Base-by-base conservation (phyloP, 202 grass and related monocot species). In the Bolboschoenoplectus hybrid region DNA sequence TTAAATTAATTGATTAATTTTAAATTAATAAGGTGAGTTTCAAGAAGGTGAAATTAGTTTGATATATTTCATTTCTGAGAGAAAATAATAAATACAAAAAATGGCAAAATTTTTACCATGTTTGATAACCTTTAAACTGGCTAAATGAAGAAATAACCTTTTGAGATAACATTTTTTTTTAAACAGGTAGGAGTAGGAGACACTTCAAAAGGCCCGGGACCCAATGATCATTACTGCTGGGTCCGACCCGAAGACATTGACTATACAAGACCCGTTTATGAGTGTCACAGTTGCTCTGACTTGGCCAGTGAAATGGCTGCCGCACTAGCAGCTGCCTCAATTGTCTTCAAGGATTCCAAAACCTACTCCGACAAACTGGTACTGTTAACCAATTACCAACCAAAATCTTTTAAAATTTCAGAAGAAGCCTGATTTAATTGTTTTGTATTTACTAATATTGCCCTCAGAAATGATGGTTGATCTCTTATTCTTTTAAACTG, bases 191-290 rank as follows among this genome's bases (percentile, higher is more conserved):
- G 94, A 46, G 0, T 19, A 85, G 94, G 94, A 66, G 94, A 97
- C 70, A 97, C 94, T 80, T 97, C 94, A 34, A 97, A 93, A 87
- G 94, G 91, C 7, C 8, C 85, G 46, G 12, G 16, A 20, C 85
- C 94, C 4, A 97, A 97, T 71, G 94, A 97, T 82, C 94, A 97
- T 83, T 93, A 93, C 91, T 97, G 94, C 82, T 97, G 94, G 94
- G 87, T 86, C 77, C 92, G 94, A 57, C 94, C 94, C 20, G 94
- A 97, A 89, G 85, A 93, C 9, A 97, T 97, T 45, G 85, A 97
- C 34, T 97, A 97, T 71, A 71, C 81, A 66, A 87, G 94, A 39
- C 94, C 94, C 52, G 85, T 93, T 81, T 90, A 88, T 50, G 94
- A 97, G 82, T 97, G 94, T 63, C 91, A 93, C 89, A 84, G 87